Base-by-base conservation (phyloP, 2,329 filamentous ascomycete genomes). In the Trichoderma simmonsii region DNA sequence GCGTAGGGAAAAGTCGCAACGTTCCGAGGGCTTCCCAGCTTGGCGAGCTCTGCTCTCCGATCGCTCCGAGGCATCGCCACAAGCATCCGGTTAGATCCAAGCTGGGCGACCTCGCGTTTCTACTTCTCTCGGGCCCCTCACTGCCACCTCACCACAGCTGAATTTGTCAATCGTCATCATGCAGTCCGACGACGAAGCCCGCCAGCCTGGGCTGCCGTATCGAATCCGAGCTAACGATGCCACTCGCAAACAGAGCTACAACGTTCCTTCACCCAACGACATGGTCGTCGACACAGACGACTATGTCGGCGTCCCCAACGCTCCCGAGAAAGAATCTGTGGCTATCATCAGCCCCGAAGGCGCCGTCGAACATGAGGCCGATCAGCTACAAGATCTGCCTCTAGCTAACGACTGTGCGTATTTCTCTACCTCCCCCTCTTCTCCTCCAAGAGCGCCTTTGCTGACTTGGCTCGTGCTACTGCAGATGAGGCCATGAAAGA, bases 401-500 rank as follows among this genome's bases (percentile, higher is more conserved):
- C 77, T 86, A 72, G 87, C 87, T 34, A 86, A 80, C 77, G 87
- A 89, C 76, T 82, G 87, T 89, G 82, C 75, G 86, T 84, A 56
- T 61, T 61, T 39, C 39, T 62, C 61, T 61, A 60, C 61, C 51
- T 65, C 59, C 12, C 60, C 59, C 30, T 57, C 9, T 11, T 32
- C n/a, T 30, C n/a, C 2, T 6, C 12, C 30, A 34, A 60, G 57
- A 14, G 2, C 28, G 30, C n/a, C n/a, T 15, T 59, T 62, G 39
- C 69, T 73, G 75, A 80, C 73, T 59, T 60, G 48, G 57, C 61
- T 72, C 73, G 56, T 64, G 43, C 43, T 36, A 14, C n/a, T 32
- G 39, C 72, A 95, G 92, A 90, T 83, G 93, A 97, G 75, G 92
- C 93, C 64, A 97, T 98, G 89, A 92, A 92, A 84, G 91, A 93